Evolutionary conservation across 73 alveolate species (phyloP), one percentile per base, ranked within the genome.

Genomic region (Blepharisma japonicum): DNA sequence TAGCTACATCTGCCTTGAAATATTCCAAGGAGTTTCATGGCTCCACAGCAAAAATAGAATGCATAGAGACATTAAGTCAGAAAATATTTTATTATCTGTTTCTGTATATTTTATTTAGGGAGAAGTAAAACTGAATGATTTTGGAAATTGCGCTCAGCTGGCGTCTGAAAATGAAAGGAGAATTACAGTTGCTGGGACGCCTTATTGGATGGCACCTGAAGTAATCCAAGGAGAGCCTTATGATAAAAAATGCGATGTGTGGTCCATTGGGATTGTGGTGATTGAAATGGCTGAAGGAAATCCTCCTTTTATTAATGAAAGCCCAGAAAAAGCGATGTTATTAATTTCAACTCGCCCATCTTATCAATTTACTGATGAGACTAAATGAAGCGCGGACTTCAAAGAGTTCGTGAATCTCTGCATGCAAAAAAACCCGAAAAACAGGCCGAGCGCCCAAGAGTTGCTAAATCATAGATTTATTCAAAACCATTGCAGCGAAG

Each of bases 191-290:
- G 95, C 86, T 38, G 98, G 98, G 3, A 90, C 98, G 50, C 94
- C 98, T 9, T 90, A 94, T 77, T 93, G 95, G 91, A 93, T 93
- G 98, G 98, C 98, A 2, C 98, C 97, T 25, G 98, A 93, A 83
- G 95, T 93, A 20, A 90, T 93, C 20, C 94, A 85, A 68, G 87
- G 80, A 83, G 88, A 83, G 55, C 95, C 95, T 6, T 78, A 87
- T 53, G 23, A 53, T 3, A n/a, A 53, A 53, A 53, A 53, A 53
- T 14, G 18, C 3, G 68, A 53, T 20, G 23, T 53, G 32, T 53
- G 68, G 23, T n/a, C 32, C 4, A n/a, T 53, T 14, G 68, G 68
- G 23, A 53, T 53, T n/a, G 68, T 53, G 18, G 68, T 20, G 68
- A 53, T 53, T 53, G 68, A 53, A 53, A n/a, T 53, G 23, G 68